Evolutionary conservation across 192 early-diverging fungal genomes (phyloP).

Genomic region (Coemansia javaensis): DNA sequence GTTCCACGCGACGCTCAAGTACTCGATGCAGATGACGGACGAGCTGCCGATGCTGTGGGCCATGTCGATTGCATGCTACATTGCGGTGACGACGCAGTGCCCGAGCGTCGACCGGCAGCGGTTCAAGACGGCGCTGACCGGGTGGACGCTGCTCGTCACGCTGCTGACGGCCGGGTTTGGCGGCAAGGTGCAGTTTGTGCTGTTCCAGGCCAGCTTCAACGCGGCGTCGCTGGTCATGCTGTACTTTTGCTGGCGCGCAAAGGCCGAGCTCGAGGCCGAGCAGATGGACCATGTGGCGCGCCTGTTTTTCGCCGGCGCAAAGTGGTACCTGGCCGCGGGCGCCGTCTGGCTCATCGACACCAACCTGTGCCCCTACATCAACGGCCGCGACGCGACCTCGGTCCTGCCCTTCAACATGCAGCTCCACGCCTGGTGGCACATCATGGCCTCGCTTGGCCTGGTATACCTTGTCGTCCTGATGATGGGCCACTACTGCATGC

Average conservation of each 20-base stretch:
- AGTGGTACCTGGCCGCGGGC: slow-evolving; percentile 22
- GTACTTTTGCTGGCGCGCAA: slow-evolving; percentile 38
- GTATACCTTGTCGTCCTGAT: slow-evolving; percentile 56
- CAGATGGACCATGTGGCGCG: slow-evolving; percentile 25
- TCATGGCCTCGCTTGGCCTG: slow-evolving; percentile 55
- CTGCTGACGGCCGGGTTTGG: slow-evolving; percentile 41
- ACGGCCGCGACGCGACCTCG: slow-evolving; percentile 31
- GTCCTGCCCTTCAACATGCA: slow-evolving; percentile 53
- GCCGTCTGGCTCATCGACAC: slow-evolving; percentile 44
- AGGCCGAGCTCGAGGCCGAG: slow-evolving; percentile 20
- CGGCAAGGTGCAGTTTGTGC: slow-evolving; percentile 44
- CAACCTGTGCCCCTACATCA: slow-evolving; percentile 44
- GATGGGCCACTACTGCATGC: slow-evolving; percentile 49
- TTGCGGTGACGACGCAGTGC: slow-evolving; percentile 43
- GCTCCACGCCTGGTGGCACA: slow-evolving; percentile 65
- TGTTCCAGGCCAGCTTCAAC: slow-evolving; percentile 50
- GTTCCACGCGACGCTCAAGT: slow-evolving; percentile 72
- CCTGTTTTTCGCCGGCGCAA: slow-evolving; percentile 37
- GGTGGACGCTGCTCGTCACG: slow-evolving; percentile 42
- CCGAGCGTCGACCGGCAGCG: slow-evolving; percentile 29
- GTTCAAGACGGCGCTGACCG: slow-evolving; percentile 30
- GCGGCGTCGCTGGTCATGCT: slow-evolving; percentile 17
- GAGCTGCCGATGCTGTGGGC: slow-evolving; percentile 66
- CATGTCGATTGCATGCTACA: slow-evolving; percentile 48
- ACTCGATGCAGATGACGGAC: slow-evolving; percentile 65